Evolutionary conservation across 164 flowering plant species (phyloP), one percentile per base, ranked within the genome.

Genomic region (Annona cherimola): DNA sequence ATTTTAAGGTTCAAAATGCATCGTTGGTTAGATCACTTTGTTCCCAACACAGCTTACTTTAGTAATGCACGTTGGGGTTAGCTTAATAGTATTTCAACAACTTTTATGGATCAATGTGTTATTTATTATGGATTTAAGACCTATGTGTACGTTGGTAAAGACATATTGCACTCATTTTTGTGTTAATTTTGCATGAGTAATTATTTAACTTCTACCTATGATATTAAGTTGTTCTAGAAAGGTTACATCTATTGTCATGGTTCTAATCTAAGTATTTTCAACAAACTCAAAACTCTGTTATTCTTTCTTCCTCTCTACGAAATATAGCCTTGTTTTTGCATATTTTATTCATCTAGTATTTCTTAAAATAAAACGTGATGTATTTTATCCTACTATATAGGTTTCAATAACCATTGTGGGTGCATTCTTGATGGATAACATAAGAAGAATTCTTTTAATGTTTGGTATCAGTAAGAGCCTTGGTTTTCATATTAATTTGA

Each of bases 81-180:
- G 97, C 61, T 70, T 94, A 57, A 90, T 91, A 90, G 84, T 89
- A 40, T 76, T 76, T 74, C 98, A 94, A 77, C 98, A 92, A 74
- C 84, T 92, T 70, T 91, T 94, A 7, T 97, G 98, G 74, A 86
- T 87, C 77, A 90, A 87, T 70, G 96, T 55, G 71, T 94, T 66
- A 74, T 84, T 63, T 90, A 88, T 75, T 94, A 94, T 65, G 78
- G 76, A 20, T 85, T 88, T 78, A 74, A 76, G 50, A 88, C 87
- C 67, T 94, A 92, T 70, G 90, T 88, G 74, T 41, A 82, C 72
- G 88, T 94, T 77, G 97, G 97, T 92, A 72, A 57, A 26, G 67
- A 65, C 35, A 1, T 65, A 45, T 43, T 39, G 9, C 8, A 63
- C 9, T 63, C 9, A 12, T 4, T 39, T 5, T 43, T 63, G 1